Evolutionary conservation across 192 early-diverging fungal species (phyloP).

Genomic region (Bifiguratus adelaidae): DNA sequence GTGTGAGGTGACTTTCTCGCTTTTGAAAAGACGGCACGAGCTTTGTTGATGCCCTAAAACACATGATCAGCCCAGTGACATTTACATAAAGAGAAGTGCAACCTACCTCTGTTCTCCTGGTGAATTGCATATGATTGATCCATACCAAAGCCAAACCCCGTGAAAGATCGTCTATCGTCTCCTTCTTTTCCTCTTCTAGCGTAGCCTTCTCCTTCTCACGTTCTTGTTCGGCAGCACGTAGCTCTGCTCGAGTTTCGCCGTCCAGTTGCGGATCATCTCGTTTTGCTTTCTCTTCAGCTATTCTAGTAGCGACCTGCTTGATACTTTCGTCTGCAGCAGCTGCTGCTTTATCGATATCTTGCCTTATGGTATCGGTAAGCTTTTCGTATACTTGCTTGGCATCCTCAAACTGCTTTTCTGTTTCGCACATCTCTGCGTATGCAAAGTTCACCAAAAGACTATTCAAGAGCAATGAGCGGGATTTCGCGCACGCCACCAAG

Average conservation of each 20-base stretch:
- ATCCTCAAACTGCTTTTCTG: conserved; percentile 41
- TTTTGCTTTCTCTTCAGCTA: conserved; percentile 27
- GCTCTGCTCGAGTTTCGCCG: conserved; percentile 41
- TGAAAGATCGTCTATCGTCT: conserved; percentile 41
- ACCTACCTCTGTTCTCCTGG: conserved; percentile 63
- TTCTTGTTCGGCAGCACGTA: conserved; percentile 43
- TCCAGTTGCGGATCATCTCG: conserved; percentile 43
- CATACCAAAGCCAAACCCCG: conserved; percentile 58
- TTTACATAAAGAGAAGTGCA: not conserved
- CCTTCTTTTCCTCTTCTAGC: conserved; percentile 43
- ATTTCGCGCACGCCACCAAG: not conserved
- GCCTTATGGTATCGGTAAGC: conserved; percentile 7
- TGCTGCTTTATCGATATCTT: conserved; percentile 25
- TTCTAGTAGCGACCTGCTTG: conserved; percentile 19
- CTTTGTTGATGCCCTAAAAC: conserved; percentile 52
- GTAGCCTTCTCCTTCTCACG: conserved; percentile 42
- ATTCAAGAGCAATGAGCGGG: not conserved
- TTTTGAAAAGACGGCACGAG: conserved; percentile 65
- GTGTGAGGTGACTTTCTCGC: conserved; percentile 63
- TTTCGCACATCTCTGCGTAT: conserved; percentile 61
- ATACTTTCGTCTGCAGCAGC: conserved; percentile 31
- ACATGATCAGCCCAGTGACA: not conserved
- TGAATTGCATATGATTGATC: conserved; percentile 83
- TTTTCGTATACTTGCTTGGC: conserved; percentile 45
- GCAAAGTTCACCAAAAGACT: conserved; percentile 65